Percentiles rank a stretch among this genome's conserved stretches.
Conservation (phyloP, 2,329 filamentous ascomycete genomes). For the Aspergillus pseudoterreus region DNA sequence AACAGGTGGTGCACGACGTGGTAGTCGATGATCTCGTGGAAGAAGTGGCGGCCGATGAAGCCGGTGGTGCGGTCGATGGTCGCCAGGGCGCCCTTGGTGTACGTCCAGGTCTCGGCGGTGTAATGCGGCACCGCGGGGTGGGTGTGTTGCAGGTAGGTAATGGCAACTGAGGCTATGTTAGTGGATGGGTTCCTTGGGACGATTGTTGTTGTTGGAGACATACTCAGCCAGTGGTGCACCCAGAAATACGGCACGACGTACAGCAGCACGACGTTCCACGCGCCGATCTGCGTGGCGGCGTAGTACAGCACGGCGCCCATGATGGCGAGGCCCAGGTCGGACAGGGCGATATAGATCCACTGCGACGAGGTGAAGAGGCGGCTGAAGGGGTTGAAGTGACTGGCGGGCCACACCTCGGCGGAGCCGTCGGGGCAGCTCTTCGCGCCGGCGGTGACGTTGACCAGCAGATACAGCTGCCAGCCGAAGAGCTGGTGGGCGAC, state of each 20-base stretch:
- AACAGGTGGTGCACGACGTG: slow-evolving; percentile 64
- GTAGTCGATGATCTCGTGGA: slow-evolving; percentile 63
- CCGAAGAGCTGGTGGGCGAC: slow-evolving; percentile 62
- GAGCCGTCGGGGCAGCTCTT: slow-evolving; percentile 41
- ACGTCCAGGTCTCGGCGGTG: slow-evolving; percentile 58
- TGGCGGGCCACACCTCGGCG: slow-evolving; percentile 22
- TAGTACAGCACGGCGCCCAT: slow-evolving; percentile 52
- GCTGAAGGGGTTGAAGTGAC: slow-evolving; percentile 61
- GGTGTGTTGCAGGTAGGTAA: slow-evolving; percentile 73
- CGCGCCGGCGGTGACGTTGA: slow-evolving; percentile 53
- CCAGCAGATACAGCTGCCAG: slow-evolving; percentile 62
- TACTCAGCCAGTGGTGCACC: slow-evolving; percentile 68
- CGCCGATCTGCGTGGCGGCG: slow-evolving; percentile 52
- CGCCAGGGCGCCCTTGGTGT: slow-evolving; percentile 58
- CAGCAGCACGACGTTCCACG: slow-evolving; percentile 54
- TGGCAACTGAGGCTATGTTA: slow-evolving; percentile 52
- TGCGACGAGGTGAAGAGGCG: slow-evolving; percentile 59
- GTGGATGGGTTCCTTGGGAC: too few relatives aligned
- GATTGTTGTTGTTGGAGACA: slow-evolving; percentile 18
- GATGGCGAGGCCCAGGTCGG: slow-evolving; percentile 57
- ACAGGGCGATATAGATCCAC: slow-evolving; percentile 53
- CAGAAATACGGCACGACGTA: slow-evolving; percentile 65
- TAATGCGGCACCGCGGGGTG: slow-evolving; percentile 58
- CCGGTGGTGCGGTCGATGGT: slow-evolving; percentile 65
- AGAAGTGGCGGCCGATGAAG: slow-evolving; percentile 61